phyloP scores from a whole-genome alignment of 2,329 filamentous ascomycete species.

The Davidsoniella neocaledoniae region DNA sequence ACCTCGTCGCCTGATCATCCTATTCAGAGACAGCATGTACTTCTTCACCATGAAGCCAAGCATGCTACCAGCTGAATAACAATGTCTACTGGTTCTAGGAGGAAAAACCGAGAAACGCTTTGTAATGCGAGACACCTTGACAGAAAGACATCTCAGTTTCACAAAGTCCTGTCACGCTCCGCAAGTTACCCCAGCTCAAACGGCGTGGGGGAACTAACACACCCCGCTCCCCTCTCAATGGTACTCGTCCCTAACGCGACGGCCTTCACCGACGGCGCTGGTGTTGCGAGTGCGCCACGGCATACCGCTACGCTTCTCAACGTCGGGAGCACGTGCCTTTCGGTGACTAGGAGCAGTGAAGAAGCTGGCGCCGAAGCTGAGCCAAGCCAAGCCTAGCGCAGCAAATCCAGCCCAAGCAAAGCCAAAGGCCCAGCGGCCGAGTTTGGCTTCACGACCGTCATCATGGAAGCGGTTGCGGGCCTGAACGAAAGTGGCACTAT shows the following conservation, averaged over 20 bases:
- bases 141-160: no score
- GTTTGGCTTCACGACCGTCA: slow-evolving; percentile 35
- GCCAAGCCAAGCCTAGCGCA: slow-evolving; percentile 45
- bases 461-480: slow-evolving; percentile 49
- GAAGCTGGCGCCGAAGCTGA: slow-evolving; percentile 51
- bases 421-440: slow-evolving; percentile 55
- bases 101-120: no score
- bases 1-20: no score
- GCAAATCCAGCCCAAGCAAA: slow-evolving; percentile 62
- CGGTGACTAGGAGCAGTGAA: slow-evolving; percentile 20
- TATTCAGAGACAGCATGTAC: no score
- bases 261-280: slow-evolving; percentile 27
- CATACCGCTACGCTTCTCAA: slow-evolving; percentile 11
- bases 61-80: no score
- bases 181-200: no score
- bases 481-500: slow-evolving; percentile 44
- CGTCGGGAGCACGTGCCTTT: slow-evolving; percentile 19
- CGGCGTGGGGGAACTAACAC: no score
- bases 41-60: no score
- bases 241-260: slow-evolving; percentile 56
- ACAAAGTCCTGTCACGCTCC: no score
- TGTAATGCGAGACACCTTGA: no score
- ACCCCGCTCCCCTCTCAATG: slow-evolving; percentile 22
- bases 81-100: no score
- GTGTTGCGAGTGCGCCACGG: slow-evolving; percentile 17